These are phyloP conservation scores for Bocquillonia castaneifolia DNA, from an alignment of 441 rosid genomes.

Conservation along the genomic window DNA sequence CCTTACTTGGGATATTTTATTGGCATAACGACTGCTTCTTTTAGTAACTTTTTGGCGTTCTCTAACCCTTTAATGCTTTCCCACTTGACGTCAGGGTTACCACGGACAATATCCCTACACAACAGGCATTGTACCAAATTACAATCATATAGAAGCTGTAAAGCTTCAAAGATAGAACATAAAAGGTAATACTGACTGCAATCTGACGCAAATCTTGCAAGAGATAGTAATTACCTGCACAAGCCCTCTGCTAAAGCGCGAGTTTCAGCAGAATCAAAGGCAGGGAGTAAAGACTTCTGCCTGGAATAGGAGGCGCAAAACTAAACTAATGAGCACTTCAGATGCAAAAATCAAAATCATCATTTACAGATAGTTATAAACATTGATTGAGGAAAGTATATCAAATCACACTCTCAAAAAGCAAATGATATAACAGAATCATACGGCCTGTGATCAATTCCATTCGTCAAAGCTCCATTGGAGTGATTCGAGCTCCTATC, in stretches of 20 bases:
- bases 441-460: conserved; percentile 51
- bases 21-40: conserved; percentile 99
- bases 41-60: conserved; percentile 76
- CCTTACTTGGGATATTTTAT: conserved; percentile 92
- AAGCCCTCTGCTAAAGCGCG: conserved; percentile 78
- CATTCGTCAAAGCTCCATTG: conserved; percentile 41
- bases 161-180: neutral
- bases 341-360: neutral
- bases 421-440: conserved; percentile 20
- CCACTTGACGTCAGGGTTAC: conserved; percentile 90
- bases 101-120: conserved; percentile 82
- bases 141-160: conserved; percentile 4
- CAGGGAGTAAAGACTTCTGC: conserved; percentile 69
- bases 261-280: conserved; percentile 79
- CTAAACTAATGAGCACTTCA: neutral
- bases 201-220: neutral
- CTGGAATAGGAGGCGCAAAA: conserved; percentile 36
- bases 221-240: conserved; percentile 46
- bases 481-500: conserved; percentile 29
- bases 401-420: neutral
- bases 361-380: neutral
- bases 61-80: conserved; percentile 87
- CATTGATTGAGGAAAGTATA: neutral
- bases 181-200: neutral
- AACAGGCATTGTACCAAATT: conserved; percentile 7